Evolutionary conservation across 331 rosid genomes (phyloP), one percentile per base, ranked within the genome.

Genomic region (Stylosanthes scabra): DNA sequence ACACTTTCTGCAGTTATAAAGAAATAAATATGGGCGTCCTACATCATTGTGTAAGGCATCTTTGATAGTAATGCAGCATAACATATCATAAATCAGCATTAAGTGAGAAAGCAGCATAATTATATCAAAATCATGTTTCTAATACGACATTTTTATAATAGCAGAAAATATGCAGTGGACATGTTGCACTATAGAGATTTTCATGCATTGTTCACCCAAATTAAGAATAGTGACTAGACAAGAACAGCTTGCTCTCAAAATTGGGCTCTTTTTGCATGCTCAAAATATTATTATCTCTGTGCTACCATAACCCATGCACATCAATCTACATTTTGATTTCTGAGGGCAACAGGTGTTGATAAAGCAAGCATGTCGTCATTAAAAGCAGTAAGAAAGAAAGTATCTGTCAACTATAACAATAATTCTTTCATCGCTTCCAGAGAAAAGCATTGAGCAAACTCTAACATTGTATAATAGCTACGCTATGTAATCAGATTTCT

Each of bases 81-180:
- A 52, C 42, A 59, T 10, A 15, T 8, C 65, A 72, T 65, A 71
- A 34, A 64, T 54, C 72, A 62, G 47, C 39, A 44, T 68, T 40
- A 71, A 59, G 72, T 62, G 49, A 65, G 68, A 70, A 70, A 71
- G 39, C 63, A 65, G 56, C 54, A 45, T 56, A 11, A 64, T 61
- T 51, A 67, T 54, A 70, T 49, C 42, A 60, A 72, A 72, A 54
- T 56, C 72, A 37, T 59, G 52, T 64, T 40, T 39, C 73, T 28
- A 31, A 75, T 52, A 34, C 44, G 62, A 52, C 62, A 20, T 34
- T 34, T 34, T 34, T 42, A 45, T 59, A 44, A 42, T 14, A 42
- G 15, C 71, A 59, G 55, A 67, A 29, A 44, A 79, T 59, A 44
- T 9, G 70, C 59, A 49, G 28, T 8, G 58, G 63, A 52, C 39